These are phyloP conservation scores for Ogataea nonfermentans DNA, from an alignment of 805 yeast species.

Conservation along the genomic window DNA sequence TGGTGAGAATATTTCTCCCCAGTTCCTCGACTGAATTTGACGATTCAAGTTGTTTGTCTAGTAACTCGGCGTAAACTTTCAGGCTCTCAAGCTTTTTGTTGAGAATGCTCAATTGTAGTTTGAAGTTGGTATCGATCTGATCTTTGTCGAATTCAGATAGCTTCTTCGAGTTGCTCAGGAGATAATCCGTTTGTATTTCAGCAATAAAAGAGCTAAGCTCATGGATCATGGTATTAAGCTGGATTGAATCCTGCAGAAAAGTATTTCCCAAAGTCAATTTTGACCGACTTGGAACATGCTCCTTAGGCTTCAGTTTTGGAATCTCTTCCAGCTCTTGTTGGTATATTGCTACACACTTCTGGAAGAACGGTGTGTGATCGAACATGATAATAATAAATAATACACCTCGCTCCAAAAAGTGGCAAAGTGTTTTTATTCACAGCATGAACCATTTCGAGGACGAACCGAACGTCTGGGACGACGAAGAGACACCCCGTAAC, in stretches of 20 bases:
- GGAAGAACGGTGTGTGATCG: slow-evolving; percentile 48
- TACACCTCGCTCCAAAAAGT: slow-evolving; percentile 13
- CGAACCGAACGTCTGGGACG: slow-evolving; percentile 50
- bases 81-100: slow-evolving; percentile 27
- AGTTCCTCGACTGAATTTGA: slow-evolving; percentile 49
- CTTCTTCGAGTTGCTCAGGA: slow-evolving; percentile 29
- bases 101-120: slow-evolving; percentile 23
- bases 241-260: slow-evolving; percentile 40
- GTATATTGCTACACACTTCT: slow-evolving; percentile 45
- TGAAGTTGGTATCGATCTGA: slow-evolving; percentile 28
- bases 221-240: slow-evolving; percentile 35
- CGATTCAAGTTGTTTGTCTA: slow-evolving; percentile 48
- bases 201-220: slow-evolving; percentile 35
- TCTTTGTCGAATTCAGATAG: slow-evolving; percentile 29
- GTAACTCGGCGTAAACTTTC: slow-evolving; percentile 37
- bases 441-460: slow-evolving; percentile 27
- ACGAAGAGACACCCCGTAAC: slow-evolving; percentile 43
- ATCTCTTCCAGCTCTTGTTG: slow-evolving; percentile 20
- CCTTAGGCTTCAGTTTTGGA: background rate
- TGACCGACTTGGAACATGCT: slow-evolving; percentile 4
- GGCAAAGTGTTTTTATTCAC: slow-evolving; percentile 10
- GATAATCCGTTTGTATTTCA: slow-evolving; percentile 37
- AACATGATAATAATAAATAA: slow-evolving; percentile 34
- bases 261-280: slow-evolving; percentile 32
- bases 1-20: slow-evolving; percentile 29